Evolutionary conservation across 805 yeast genomes (phyloP).

Genomic region (Wickerhamiella musiphila): DNA sequence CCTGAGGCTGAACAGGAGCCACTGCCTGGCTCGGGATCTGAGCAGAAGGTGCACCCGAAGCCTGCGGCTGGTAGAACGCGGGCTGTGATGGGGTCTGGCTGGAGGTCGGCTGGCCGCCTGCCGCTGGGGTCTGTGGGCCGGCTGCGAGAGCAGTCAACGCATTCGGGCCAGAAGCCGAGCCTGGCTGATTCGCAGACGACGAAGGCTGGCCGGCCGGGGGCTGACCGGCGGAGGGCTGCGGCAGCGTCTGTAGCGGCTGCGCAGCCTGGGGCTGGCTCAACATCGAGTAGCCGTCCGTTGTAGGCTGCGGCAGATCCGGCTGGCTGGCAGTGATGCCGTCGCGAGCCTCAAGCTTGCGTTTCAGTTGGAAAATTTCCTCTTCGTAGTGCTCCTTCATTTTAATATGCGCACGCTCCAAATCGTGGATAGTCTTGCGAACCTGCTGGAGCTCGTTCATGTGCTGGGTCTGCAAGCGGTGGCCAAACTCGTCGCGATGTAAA

Average conservation of each 20-base stretch:
- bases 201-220: conserved; percentile 9
- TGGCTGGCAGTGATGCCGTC: conserved; percentile 5
- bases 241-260: background rate
- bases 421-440: conserved; percentile 84
- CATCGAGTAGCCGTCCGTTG: conserved; percentile 8
- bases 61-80: background rate
- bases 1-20: too few species aligned
- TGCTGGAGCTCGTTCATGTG: conserved; percentile 88
- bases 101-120: background rate
- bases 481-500: conserved; percentile 85
- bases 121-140: background rate
- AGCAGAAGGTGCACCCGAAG: background rate
- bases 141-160: background rate
- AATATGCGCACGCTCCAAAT: conserved; percentile 83
- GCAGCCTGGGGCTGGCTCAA: background rate
- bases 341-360: conserved; percentile 53
- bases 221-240: conserved; percentile 7
- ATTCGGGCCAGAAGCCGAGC: background rate
- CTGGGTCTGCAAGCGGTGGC: conserved; percentile 59
- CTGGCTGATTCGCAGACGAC: background rate
- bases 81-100: background rate
- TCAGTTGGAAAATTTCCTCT: conserved; percentile 73
- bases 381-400: conserved; percentile 92
- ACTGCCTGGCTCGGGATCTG: too few species aligned
- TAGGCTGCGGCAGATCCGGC: conserved; percentile 8